Percentiles rank a stretch among this genome's conserved stretches.
Conservation (phyloP, 2,329 filamentous ascomycete genomes). For the Ophiosphaerella herpotricha region DNA sequence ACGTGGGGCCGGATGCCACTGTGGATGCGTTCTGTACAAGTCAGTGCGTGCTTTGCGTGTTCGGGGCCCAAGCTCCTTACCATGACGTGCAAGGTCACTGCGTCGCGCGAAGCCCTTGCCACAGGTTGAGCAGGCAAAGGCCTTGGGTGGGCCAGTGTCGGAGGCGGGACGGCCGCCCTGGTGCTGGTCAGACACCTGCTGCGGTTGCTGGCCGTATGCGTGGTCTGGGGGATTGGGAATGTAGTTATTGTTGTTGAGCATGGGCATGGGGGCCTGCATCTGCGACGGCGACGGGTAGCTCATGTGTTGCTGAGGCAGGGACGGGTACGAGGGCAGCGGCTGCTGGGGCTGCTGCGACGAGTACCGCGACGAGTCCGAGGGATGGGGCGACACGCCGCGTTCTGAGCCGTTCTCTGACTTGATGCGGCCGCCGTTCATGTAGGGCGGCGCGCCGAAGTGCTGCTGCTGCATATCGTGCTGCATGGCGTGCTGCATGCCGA, state of each 20-base stretch:
- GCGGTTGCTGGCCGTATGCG: conserved; percentile 49
- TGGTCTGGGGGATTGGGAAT: conserved; percentile 56
- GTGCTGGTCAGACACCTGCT: conserved; percentile 44
- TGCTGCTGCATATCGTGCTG: conserved; percentile 48
- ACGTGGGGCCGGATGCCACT: conserved; percentile 88
- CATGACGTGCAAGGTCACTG: conserved; percentile 92
- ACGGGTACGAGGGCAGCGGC: conserved; percentile 53
- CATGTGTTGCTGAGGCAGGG: conserved; percentile 55
- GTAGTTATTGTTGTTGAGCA: conserved; percentile 62
- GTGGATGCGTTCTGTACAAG: conserved; percentile 82
- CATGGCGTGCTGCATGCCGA: conserved; percentile 50
- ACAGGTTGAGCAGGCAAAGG: conserved; percentile 88
- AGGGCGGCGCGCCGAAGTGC: conserved; percentile 54
- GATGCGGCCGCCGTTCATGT: conserved; percentile 55
- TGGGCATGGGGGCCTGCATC: conserved; percentile 56
- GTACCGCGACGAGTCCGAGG: conserved; percentile 61
- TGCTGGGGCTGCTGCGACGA: conserved; percentile 62
- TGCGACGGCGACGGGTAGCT: conserved; percentile 60
- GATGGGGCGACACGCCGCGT: conserved; percentile 60
- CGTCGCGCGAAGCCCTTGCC: conserved; percentile 89
- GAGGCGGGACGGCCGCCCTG: conserved; percentile 50
- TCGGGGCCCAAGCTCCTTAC: conserved; percentile 61
- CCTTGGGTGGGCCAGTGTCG: conserved; percentile 65
- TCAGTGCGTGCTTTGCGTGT: conserved; percentile 40
- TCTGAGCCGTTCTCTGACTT: conserved; percentile 65